Evolutionary conservation across 2,329 filamentous ascomycete species (phyloP).

Genomic region (Monosporascus ibericus): DNA sequence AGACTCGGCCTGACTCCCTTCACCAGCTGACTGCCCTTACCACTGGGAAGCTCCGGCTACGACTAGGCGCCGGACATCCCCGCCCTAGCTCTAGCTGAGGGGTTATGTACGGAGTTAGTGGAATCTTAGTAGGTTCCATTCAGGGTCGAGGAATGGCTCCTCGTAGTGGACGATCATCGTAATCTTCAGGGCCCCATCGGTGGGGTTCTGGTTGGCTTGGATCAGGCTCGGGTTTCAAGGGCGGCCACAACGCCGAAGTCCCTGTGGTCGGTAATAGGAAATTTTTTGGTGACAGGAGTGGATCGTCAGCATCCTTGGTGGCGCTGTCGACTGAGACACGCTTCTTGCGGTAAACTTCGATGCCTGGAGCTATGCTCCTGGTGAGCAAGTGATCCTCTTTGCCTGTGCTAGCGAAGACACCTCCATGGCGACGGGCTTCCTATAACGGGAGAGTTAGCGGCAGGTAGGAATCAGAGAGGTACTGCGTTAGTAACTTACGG

Average conservation of each 20-base stretch:
- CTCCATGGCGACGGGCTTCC: constrained; percentile 88
- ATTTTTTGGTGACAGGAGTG: no score
- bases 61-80: not conserved
- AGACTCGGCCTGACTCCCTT: no score
- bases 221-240: constrained; percentile 23
- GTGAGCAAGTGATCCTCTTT: constrained; percentile 86
- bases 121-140: constrained; percentile 24
- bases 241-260: no score
- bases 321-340: constrained; percentile 82
- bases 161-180: constrained; percentile 25
- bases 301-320: constrained; percentile 57
- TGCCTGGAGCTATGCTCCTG: constrained; percentile 87
- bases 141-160: constrained; percentile 27
- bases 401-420: constrained; percentile 90
- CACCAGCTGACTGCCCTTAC: no score
- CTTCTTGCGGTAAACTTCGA: constrained; percentile 99
- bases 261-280: not conserved
- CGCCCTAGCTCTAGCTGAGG: not conserved
- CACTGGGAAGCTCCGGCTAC: no score
- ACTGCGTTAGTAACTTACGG: no score
- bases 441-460: constrained; percentile 1
- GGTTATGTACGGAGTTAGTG: not conserved
- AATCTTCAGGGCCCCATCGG: constrained; percentile 14
- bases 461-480: no score
- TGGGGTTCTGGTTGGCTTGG: constrained; percentile 16